Base-by-base conservation (phyloP, 192 early-diverging fungal genomes). In the Radiomyces spectabilis region DNA sequence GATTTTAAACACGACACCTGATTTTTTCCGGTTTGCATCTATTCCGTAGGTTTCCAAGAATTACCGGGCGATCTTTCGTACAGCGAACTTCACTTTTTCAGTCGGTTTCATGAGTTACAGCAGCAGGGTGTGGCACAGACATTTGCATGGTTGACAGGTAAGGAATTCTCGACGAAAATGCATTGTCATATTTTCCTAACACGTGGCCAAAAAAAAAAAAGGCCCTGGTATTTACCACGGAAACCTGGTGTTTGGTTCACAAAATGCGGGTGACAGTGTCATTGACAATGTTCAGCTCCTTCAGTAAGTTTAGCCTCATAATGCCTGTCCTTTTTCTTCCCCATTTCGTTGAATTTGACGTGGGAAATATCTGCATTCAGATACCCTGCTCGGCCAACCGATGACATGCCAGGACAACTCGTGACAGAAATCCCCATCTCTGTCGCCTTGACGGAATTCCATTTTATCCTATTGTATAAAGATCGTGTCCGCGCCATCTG, bases 141-240 rank as follows among this genome's bases (percentile, higher is more conserved):
- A 26, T 94, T 95, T 81, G 88, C 87, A 2, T 98, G 95, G 95
- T 55, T 92, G 53, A 95, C 94, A 3, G 83, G n/a, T n/a, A n/a
- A n/a, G n/a, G 82, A 80, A 29, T 59, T 59, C 8, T 19, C 31
- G 8, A 21, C 12, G 22, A 40, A 5, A 26, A 30, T 7, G 30
- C 13, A 47, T 35, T 47, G 45, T 42, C 37, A 42, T 30, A 46
- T 41, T 26, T 16, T 18, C 24, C 22, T 5, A 43, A 34, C 19
- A 19, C 12, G 13, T 32, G 18, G n/a, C 16, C 56, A 79, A 82
- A n/a, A n/a, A n/a, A n/a, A n/a, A n/a, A n/a, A n/a, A n/a, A n/a
- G n/a, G 74, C 1, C 81, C 92, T 38, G 95, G 95, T 44, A 79
- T 97, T 4, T 95, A 90, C 55, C 84, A 85, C 57, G 93, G 95